A percentile compares a stretch with the other conserved stretches of the same genome.
Evolutionary conservation across 2,329 filamentous ascomycete species (phyloP).

Genomic region (Colletotrichum sidae): DNA sequence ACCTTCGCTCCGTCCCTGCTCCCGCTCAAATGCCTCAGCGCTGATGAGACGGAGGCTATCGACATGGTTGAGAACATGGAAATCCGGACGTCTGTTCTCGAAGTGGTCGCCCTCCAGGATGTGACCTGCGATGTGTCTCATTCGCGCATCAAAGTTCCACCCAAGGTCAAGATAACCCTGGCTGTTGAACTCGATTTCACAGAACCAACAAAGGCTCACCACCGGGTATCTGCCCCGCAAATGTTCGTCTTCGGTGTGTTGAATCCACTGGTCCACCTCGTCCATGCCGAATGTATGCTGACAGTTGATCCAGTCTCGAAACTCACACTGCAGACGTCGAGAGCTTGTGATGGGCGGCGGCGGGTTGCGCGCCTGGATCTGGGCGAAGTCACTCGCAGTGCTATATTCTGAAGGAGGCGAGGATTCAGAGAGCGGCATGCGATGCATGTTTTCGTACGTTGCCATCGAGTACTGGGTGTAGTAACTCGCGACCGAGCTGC

Average conservation of each 20-base stretch:
- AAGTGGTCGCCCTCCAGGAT: slow-evolving; percentile 44
- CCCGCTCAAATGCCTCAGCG: slow-evolving; percentile 7
- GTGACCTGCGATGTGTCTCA: slow-evolving; percentile 63
- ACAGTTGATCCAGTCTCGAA: slow-evolving; percentile 52
- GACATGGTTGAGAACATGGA: slow-evolving; percentile 28
- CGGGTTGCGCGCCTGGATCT: not conserved
- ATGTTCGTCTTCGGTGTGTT: slow-evolving; percentile 56
- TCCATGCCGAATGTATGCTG: slow-evolving; percentile 49
- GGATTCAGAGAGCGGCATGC: slow-evolving; percentile 36
- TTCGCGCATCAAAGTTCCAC: slow-evolving; percentile 52
- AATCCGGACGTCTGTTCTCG: slow-evolving; percentile 29
- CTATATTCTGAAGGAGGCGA: slow-evolving; percentile 40
- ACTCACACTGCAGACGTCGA: slow-evolving; percentile 58
- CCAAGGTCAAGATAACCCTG: slow-evolving; percentile 28
- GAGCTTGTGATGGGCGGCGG: slow-evolving; percentile 22
- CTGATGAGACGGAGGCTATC: slow-evolving; percentile 10
- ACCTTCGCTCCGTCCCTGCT: slow-evolving; percentile 16
- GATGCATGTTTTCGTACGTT: not conserved
- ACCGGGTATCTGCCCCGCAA: slow-evolving; percentile 48
- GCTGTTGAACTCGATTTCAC: slow-evolving; percentile 51
- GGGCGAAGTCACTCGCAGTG: slow-evolving; percentile 31
- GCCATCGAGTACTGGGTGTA: slow-evolving; percentile 10
- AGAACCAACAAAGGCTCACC: slow-evolving; percentile 62
- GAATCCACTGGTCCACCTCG: slow-evolving; percentile 56
- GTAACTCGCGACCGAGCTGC: not conserved